A percentile compares a stretch with the other conserved stretches of the same genome.
Conservation (phyloP, 768 basidiomycete species). For the Tylopilus plumbeoviolaceoides region DNA sequence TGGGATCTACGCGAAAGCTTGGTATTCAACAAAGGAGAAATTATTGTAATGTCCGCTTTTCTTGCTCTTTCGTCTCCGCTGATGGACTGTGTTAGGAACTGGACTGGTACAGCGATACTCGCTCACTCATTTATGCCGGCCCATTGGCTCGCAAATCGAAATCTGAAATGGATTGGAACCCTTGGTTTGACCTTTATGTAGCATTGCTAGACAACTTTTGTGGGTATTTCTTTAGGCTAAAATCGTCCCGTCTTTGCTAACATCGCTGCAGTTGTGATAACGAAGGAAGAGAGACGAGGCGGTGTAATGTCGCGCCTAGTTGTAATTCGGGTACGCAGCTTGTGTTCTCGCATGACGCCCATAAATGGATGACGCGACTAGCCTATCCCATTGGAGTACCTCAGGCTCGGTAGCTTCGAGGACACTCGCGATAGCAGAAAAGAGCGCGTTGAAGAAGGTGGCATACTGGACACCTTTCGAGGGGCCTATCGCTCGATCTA, state of each 20-base stretch:
- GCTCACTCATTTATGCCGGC: slow-evolving; percentile 67
- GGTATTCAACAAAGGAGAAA: slow-evolving; percentile 71
- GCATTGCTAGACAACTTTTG: slow-evolving; percentile 76
- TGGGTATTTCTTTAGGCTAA: slow-evolving; percentile 33
- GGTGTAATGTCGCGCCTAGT: slow-evolving; percentile 49
- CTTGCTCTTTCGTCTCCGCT: background rate
- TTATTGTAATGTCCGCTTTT: slow-evolving; percentile 54
- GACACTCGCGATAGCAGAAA: slow-evolving; percentile 57
- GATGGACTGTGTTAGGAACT: slow-evolving; percentile 54
- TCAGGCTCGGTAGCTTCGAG: slow-evolving; percentile 67
- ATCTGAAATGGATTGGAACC: slow-evolving; percentile 62
- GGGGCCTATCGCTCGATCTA: slow-evolving; percentile 54
- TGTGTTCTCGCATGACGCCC: background rate
- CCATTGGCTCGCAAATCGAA: slow-evolving; percentile 56
- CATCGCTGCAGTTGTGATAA: slow-evolving; percentile 52
- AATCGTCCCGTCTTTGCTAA: slow-evolving; percentile 1
- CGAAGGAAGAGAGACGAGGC: slow-evolving; percentile 56
- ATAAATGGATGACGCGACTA: slow-evolving; percentile 28
- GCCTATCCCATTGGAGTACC: slow-evolving; percentile 78
- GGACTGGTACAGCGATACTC: slow-evolving; percentile 72
- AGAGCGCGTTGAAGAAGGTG: slow-evolving; percentile 56
- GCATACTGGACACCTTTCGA: slow-evolving; percentile 52
- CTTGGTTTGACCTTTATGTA: slow-evolving; percentile 67
- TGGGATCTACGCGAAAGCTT: slow-evolving; percentile 78
- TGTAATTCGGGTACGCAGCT: slow-evolving; percentile 56